Evolutionary conservation across 2,329 filamentous ascomycete species (phyloP).

Genomic region (Lecanicillium sp.): DNA sequence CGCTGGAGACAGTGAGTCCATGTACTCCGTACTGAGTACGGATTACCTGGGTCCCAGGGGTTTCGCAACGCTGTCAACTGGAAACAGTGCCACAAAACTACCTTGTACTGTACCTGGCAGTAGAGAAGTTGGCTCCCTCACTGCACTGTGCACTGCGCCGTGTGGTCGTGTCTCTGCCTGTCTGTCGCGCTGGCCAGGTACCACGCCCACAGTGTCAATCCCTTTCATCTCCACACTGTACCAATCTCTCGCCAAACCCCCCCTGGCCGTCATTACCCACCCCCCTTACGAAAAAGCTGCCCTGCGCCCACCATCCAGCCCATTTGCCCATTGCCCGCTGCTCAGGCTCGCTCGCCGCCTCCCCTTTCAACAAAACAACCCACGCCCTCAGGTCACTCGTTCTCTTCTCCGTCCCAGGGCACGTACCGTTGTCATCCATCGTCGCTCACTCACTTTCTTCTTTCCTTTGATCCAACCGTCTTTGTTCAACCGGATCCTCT

Average conservation of each 20-base stretch:
- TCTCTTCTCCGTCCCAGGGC: conserved; percentile 14
- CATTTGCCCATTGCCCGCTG: conserved; percentile 11
- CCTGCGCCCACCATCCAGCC: conserved; percentile 16
- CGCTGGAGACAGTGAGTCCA: no score
- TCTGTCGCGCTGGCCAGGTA: no score
- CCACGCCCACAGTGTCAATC: no score
- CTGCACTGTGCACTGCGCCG: not conserved
- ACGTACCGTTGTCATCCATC: conserved; percentile 7
- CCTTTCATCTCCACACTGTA: no score
- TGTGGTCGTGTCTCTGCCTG: no score
- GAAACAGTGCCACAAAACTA: not conserved
- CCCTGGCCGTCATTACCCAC: no score
- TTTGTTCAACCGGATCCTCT: conserved; percentile 9
- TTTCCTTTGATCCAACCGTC: conserved; percentile 9
- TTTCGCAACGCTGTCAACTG: no score
- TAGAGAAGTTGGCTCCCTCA: not conserved
- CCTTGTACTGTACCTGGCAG: not conserved
- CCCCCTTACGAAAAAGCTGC: conserved; percentile 14
- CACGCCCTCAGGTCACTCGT: conserved; percentile 17
- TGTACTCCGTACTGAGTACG: no score
- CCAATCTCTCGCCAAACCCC: no score
- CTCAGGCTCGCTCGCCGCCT: conserved; percentile 12
- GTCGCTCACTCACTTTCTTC: conserved; percentile 11
- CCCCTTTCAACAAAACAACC: conserved; percentile 35
- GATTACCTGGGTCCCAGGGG: no score